Percentiles rank a stretch among this genome's conserved stretches.
These are phyloP conservation scores for Fusarium sp. DNA, from an alignment of 2,329 filamentous ascomycete genomes.

Conservation along the genomic window DNA sequence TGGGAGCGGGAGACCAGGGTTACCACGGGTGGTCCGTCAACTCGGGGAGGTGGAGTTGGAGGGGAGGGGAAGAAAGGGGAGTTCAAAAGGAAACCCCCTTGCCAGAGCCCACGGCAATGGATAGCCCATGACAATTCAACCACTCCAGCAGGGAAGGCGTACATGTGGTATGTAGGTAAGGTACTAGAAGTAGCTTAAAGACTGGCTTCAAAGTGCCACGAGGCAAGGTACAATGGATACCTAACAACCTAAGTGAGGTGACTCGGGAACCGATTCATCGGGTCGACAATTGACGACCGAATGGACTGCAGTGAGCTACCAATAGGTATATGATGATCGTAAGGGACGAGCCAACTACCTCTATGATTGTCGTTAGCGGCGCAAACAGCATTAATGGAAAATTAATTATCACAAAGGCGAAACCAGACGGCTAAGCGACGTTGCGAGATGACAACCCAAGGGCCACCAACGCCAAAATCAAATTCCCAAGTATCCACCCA, in stretches of 20 bases:
- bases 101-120: slow-evolving; percentile 43
- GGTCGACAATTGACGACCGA: slow-evolving; percentile 4
- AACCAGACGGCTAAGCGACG: slow-evolving; percentile 37
- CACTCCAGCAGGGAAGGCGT: slow-evolving; percentile 40
- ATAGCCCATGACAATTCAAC: slow-evolving; percentile 35
- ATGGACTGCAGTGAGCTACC: neutral
- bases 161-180: slow-evolving; percentile 1
- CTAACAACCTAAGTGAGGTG: neutral
- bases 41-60: slow-evolving; percentile 45
- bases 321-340: neutral
- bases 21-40: slow-evolving; percentile 39
- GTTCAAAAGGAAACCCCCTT: slow-evolving; percentile 41
- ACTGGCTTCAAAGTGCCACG: slow-evolving; percentile 35
- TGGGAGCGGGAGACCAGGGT: slow-evolving; percentile 47
- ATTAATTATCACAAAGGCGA: slow-evolving; percentile 21
- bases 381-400: slow-evolving; percentile 7
- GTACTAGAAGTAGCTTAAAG: slow-evolving; percentile 4
- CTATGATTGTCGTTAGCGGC: neutral
- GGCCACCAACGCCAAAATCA: slow-evolving; percentile 20
- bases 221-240: neutral
- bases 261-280: slow-evolving; percentile 23
- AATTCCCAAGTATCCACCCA: slow-evolving; percentile 24
- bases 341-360: neutral
- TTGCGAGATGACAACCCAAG: slow-evolving; percentile 30
- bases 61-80: slow-evolving; percentile 23